A percentile compares a stretch with the other conserved stretches of the same genome.
These are phyloP conservation scores for Ceratocystis alfenasii DNA, from an alignment of 2,329 filamentous ascomycete genomes.

Conservation along the genomic window DNA sequence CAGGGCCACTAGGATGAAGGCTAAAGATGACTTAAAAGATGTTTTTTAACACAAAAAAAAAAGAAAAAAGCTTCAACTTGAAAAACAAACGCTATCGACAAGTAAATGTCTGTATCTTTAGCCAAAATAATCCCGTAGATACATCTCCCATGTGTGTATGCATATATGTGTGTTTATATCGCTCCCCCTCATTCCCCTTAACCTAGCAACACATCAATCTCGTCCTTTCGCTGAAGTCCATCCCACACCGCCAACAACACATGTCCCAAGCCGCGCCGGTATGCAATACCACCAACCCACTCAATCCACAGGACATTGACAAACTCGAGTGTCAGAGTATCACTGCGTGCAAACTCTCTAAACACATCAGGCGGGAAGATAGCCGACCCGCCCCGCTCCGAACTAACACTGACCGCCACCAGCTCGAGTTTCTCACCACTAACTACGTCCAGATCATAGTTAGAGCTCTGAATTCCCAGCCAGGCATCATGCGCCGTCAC, in stretches of 20 bases:
- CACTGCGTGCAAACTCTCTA: constrained; percentile 31
- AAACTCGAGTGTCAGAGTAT: constrained; percentile 34
- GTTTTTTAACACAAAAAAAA: neutral
- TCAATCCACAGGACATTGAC: constrained; percentile 39
- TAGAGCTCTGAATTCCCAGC: constrained; percentile 37
- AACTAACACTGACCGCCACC: constrained; percentile 33
- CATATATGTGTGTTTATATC: neutral
- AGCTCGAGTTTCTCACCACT: constrained; percentile 36
- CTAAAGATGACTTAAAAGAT: neutral
- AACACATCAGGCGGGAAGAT: constrained; percentile 33
- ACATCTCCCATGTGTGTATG: neutral
- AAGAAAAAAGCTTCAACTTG: neutral
- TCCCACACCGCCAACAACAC: constrained; percentile 34
- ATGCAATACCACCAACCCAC: constrained; percentile 34
- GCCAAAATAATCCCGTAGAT: constrained; percentile 3
- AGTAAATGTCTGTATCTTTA: neutral
- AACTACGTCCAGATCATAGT: constrained; percentile 29
- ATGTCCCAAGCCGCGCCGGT: constrained; percentile 34
- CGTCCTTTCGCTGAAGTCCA: constrained; percentile 30
- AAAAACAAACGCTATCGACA: neutral
- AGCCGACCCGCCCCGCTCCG: constrained; percentile 34
- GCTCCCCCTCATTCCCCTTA: constrained; percentile 22
- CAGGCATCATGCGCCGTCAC: constrained; percentile 37
- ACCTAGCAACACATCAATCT: constrained; percentile 34
- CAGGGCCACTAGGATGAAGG: no score